Percentiles rank a stretch among this genome's conserved stretches.
These are phyloP conservation scores for Obba rivulosa DNA, from an alignment of 768 basidiomycete species.

Conservation along the genomic window DNA sequence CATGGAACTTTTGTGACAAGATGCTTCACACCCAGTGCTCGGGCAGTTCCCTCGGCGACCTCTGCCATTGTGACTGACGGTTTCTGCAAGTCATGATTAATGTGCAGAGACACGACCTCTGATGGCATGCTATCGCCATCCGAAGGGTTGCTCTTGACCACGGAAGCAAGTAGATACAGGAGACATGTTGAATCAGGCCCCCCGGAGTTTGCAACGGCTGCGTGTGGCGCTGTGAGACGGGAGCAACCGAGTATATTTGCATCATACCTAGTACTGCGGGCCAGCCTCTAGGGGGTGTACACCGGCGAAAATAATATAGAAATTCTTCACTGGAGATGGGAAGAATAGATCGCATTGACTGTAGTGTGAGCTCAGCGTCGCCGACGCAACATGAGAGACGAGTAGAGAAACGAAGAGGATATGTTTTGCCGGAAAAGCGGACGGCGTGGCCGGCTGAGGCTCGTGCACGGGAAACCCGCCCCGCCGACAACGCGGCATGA, in stretches of 20 bases:
- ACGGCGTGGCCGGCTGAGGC: neutral
- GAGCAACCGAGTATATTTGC: neutral
- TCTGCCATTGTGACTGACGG: slow-evolving; percentile 52
- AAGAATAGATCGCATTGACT: slow-evolving; percentile 8
- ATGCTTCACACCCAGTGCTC: slow-evolving; percentile 40
- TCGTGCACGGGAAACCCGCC: neutral
- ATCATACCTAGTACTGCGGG: slow-evolving; percentile 37
- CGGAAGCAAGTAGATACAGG: slow-evolving; percentile 55
- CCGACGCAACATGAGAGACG: neutral
- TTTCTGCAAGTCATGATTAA: slow-evolving; percentile 67
- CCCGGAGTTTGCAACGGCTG: slow-evolving; percentile 76
- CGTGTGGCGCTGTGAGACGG: neutral
- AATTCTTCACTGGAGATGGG: slow-evolving; percentile 50
- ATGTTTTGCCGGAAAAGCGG: neutral
- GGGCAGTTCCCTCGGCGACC: slow-evolving; percentile 39
- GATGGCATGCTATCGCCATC: too few relatives aligned
- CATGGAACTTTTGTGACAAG: slow-evolving; percentile 48
- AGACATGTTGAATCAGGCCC: slow-evolving; percentile 82
- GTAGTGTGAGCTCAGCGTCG: neutral
- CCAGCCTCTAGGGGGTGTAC: slow-evolving; percentile 49
- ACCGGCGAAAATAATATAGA: slow-evolving; percentile 36
- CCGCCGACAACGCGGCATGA: neutral
- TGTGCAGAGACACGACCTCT: slow-evolving; percentile 49
- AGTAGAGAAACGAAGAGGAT: neutral
- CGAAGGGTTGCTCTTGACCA: slow-evolving; percentile 23